Evolutionary conservation across 208 protist species (phyloP), one percentile per base, ranked within the genome.

Genomic region (Wallacemonas sp.): DNA sequence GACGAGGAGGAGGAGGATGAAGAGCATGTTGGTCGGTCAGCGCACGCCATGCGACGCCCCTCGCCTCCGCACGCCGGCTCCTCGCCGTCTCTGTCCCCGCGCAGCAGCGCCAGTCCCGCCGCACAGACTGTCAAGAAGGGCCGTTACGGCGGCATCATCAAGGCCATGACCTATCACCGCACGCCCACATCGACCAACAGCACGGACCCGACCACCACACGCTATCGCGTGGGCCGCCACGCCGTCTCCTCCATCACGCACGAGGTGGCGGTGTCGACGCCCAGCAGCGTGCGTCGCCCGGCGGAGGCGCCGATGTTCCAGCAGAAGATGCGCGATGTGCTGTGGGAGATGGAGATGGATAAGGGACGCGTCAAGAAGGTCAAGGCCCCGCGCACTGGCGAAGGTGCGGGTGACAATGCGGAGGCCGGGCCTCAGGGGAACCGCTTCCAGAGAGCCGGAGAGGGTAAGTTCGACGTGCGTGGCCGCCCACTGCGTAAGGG

Each of bases 301-400:
- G 54, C 49, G 16, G 61, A 77, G 29, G 82, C 85, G 25, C 81
- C 79, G 10, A 84, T 82, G 77, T 94, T 96, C 38, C 79, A 86
- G 70, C 87, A 94, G 74, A 78, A 74, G 42, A 80, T 92, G 16
- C 75, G 80, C 18, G 91, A 96, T 68, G 61, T 77, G 18, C 59
- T 89, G 67, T 96, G 88, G 87, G 87, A 96, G 72, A 83, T 72
- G 59, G 86, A 87, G 65, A 93, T 96, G 86, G 91, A 96, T 61
- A 74, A 79, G n/a, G 91, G 91, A 10, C 84, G 76, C 31, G 61
- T 86, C 46, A 96, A 96, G 76, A 92, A 88, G 74, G 82, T 93
- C 11, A 81, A 84, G 82, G 46, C 18, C 8, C 52, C 61, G 23
- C 29, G 22, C 12, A 29, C 10, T 10, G 79, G 77, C 3, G 70